Evolutionary conservation across 495 filamentous ascomycete species (phyloP).

Genomic region (Ascobolus immersus): DNA sequence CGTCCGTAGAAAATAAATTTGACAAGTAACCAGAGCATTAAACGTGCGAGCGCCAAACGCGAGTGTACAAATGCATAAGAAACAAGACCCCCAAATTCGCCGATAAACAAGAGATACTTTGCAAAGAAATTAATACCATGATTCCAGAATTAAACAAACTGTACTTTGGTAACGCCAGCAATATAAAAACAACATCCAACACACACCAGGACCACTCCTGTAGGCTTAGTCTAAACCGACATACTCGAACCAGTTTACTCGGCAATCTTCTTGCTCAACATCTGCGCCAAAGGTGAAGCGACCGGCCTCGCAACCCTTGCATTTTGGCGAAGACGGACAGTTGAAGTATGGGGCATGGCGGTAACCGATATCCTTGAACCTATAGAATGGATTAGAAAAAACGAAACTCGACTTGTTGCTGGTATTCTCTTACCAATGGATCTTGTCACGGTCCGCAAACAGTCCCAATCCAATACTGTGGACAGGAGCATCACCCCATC

Average conservation of each 20-base stretch:
- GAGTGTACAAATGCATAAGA: too few species aligned
- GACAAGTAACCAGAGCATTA: too few species aligned
- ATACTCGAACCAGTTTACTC: constrained; percentile 90
- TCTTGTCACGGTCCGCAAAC: constrained; percentile 69
- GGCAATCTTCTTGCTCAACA: constrained; percentile 76
- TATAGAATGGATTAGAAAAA: constrained; percentile 16
- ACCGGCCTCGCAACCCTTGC: constrained; percentile 63
- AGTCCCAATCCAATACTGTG: constrained; percentile 86
- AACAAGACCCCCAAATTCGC: too few species aligned
- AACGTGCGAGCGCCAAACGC: too few species aligned
- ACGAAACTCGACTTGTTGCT: background rate
- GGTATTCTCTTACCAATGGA: constrained; percentile 57
- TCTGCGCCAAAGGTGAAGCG: constrained; percentile 66
- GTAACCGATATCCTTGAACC: constrained; percentile 99
- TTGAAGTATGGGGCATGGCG: constrained; percentile 97
- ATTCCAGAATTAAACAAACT: too few species aligned
- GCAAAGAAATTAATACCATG: too few species aligned
- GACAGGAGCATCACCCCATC: constrained; percentile 96
- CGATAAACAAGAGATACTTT: too few species aligned
- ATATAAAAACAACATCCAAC: too few species aligned
- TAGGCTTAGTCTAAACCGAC: constrained; percentile 56
- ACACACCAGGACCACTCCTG: too few species aligned
- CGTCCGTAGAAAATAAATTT: too few species aligned
- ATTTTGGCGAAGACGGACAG: constrained; percentile 90
- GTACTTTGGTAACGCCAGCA: too few species aligned